These are phyloP conservation scores for Theobroma cacao DNA, from an alignment of 345 rosid species.

Conservation along the genomic window DNA sequence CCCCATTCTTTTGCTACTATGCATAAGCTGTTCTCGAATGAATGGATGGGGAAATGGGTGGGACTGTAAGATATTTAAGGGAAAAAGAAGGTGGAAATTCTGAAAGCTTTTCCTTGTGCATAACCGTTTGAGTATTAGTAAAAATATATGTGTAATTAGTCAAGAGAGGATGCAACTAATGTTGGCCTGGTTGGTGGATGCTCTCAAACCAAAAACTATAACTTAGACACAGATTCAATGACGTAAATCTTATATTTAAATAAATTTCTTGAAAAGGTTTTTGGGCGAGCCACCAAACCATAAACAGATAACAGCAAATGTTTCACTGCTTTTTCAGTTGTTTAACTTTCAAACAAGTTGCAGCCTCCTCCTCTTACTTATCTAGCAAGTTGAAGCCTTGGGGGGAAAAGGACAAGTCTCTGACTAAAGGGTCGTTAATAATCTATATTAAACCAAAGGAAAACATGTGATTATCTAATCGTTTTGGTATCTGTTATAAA, in stretches of 20 bases:
- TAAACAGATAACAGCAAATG: conserved; percentile 14
- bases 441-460: neutral
- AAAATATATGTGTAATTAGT: conserved; percentile 20
- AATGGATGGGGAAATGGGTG: conserved; percentile 23
- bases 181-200: conserved; percentile 53
- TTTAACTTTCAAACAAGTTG: neutral
- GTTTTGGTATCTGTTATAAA: neutral
- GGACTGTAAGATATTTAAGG: conserved; percentile 33
- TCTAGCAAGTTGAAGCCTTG: neutral
- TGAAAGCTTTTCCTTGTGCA: neutral
- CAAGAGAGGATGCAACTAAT: conserved; percentile 71
- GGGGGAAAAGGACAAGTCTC: neutral
- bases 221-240: neutral
- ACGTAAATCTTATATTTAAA: neutral
- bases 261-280: conserved; percentile 2
- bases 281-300: conserved; percentile 27
- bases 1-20: neutral
- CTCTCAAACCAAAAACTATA: conserved; percentile 27
- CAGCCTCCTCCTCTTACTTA: neutral
- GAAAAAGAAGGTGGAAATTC: neutral
- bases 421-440: neutral
- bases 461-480: neutral
- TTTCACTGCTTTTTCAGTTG: neutral
- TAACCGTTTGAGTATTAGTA: conserved; percentile 23
- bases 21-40: neutral